These are phyloP conservation scores for Phytophthora agathidicida DNA, from an alignment of 352 stramenopile genomes.

Conservation along the genomic window DNA sequence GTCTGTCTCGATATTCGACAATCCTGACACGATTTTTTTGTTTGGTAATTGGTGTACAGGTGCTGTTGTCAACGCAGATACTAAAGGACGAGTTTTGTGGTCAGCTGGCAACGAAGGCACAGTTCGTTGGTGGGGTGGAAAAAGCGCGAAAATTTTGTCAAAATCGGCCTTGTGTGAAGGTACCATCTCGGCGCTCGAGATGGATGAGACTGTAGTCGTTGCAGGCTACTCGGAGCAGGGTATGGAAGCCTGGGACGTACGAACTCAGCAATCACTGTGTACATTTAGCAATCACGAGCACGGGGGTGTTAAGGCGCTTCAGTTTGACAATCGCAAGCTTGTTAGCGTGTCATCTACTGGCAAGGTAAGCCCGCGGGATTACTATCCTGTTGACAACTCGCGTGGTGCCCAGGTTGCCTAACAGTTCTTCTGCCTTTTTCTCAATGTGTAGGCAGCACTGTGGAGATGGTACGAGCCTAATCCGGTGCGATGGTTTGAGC, in stretches of 20 bases:
- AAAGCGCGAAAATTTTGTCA: slow-evolving; percentile 85
- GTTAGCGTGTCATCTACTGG: slow-evolving; percentile 76
- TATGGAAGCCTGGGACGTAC: slow-evolving; percentile 90
- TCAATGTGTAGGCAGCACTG: slow-evolving; percentile 57
- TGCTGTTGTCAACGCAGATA: slow-evolving; percentile 82
- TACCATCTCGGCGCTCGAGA: slow-evolving; percentile 80
- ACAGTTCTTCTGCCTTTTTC: slow-evolving; percentile 8
- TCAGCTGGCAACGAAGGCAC: slow-evolving; percentile 82
- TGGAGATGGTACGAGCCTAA: slow-evolving; percentile 89
- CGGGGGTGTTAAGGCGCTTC: slow-evolving; percentile 72
- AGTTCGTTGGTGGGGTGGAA: slow-evolving; percentile 89
- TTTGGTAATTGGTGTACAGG: slow-evolving; percentile 43
- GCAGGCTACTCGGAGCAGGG: slow-evolving; percentile 81
- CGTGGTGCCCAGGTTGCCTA: slow-evolving; percentile 5
- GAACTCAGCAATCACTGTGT: slow-evolving; percentile 85
- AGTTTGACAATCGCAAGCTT: slow-evolving; percentile 90
- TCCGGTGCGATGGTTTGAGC: slow-evolving; percentile 76
- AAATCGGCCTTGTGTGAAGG: slow-evolving; percentile 85
- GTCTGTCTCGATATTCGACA: not conserved
- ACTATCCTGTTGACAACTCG: not conserved
- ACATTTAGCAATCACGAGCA: slow-evolving; percentile 82
- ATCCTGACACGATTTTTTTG: not conserved
- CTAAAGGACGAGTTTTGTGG: slow-evolving; percentile 87
- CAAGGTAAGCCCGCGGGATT: slow-evolving; percentile 50
- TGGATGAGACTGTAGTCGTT: slow-evolving; percentile 90